phyloP scores from a whole-genome alignment of 805 yeast genomes.

The Zygoascus ofunaensis region DNA sequence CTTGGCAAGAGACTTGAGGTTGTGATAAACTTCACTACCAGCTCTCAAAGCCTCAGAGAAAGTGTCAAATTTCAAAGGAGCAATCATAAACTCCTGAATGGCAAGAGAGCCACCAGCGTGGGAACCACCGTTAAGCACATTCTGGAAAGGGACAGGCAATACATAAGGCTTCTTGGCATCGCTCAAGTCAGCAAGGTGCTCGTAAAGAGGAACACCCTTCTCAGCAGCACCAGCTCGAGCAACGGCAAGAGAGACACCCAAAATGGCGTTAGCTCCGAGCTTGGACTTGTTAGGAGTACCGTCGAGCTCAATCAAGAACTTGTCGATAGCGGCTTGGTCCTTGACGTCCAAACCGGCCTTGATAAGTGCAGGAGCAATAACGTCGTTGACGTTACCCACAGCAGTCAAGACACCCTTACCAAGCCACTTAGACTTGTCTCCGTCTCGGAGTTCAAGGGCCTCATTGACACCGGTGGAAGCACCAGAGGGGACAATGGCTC shows the following conservation, averaged over 20 bases:
- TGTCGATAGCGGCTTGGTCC: conserved; percentile 81
- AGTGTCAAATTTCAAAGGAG: conserved; percentile 81
- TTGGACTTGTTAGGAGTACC: conserved; percentile 97
- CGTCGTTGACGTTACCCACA: conserved; percentile 87
- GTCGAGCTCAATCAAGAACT: conserved; percentile 76
- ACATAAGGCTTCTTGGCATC: conserved; percentile 77
- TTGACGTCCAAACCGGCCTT: conserved; percentile 73
- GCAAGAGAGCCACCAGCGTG: conserved; percentile 99
- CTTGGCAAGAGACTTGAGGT: conserved; percentile 85
- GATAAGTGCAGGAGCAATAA: conserved; percentile 89
- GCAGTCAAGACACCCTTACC: conserved; percentile 99
- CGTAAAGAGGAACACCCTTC: conserved; percentile 87
- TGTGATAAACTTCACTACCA: conserved; percentile 97
- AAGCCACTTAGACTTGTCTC: conserved; percentile 93
- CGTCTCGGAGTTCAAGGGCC: conserved; percentile 97
- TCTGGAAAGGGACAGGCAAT: conserved; percentile 97
- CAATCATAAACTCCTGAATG: conserved; percentile 99
- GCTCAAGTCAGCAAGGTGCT: conserved; percentile 77
- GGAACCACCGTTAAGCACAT: conserved; percentile 98
- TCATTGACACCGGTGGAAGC: conserved; percentile 99
- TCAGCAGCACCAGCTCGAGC: conserved; percentile 98
- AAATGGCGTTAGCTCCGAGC: conserved; percentile 97
- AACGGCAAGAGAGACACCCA: conserved; percentile 95
- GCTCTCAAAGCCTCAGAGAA: conserved; percentile 95
- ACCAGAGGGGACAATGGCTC: conserved; percentile 98